Evolutionary conservation across 164 flowering plant species (phyloP).

Genomic region (Vitis rupestris): DNA sequence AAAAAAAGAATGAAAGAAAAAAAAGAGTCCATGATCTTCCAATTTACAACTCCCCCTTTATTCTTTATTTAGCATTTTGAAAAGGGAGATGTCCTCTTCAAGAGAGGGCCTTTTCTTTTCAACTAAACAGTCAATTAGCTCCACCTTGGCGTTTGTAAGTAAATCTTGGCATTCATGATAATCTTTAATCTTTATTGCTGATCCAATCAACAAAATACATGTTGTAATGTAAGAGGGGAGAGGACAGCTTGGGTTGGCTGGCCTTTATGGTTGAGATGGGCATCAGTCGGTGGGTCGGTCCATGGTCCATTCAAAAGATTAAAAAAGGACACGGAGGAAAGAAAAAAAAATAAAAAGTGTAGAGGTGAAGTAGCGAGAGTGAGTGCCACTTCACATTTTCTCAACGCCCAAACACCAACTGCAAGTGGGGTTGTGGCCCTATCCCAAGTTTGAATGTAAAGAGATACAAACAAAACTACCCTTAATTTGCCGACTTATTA

Average conservation of each 20-base stretch:
- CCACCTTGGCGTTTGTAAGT: too few relatives aligned
- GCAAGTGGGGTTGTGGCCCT: slow-evolving; percentile 7
- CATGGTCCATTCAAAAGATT: slow-evolving; percentile 7
- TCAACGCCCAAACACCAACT: not conserved
- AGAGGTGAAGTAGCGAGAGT: slow-evolving; percentile 7
- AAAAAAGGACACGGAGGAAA: not conserved
- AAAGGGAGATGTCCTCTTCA: not conserved
- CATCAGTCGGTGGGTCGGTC: slow-evolving; percentile 23
- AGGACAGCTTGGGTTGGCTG: slow-evolving; percentile 17
- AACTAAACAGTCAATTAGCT: too few relatives aligned
- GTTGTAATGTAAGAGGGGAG: not conserved
- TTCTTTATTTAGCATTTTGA: not conserved
- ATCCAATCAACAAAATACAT: slow-evolving; percentile 6
- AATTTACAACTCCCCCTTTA: not conserved
- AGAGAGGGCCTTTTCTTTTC: not conserved
- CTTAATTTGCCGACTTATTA: slow-evolving; percentile 17
- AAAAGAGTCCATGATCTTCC: too few relatives aligned
- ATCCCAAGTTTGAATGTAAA: slow-evolving; percentile 7
- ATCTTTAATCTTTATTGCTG: slow-evolving; percentile 8
- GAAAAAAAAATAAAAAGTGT: not conserved
- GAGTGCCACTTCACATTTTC: slow-evolving; percentile 15
- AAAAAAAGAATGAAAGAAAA: too few relatives aligned
- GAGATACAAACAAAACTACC: slow-evolving; percentile 3
- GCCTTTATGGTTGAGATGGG: slow-evolving; percentile 16
- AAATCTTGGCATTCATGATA: too few relatives aligned